A percentile compares a stretch with the other conserved stretches of the same genome.
Conservation (phyloP, 345 rosid species). For the Aethionema arabicum region DNA sequence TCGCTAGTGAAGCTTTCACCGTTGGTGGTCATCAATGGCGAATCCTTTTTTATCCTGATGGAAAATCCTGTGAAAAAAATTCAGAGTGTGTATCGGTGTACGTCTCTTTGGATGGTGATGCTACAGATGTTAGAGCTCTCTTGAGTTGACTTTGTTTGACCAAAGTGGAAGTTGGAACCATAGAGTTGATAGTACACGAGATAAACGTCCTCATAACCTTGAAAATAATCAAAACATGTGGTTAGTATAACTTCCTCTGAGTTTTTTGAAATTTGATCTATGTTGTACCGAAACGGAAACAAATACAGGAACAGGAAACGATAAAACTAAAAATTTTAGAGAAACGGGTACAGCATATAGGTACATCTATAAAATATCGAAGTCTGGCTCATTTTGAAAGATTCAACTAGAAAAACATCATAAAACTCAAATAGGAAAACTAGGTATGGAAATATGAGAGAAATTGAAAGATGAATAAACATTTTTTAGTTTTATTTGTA, state of each 20-base stretch:
- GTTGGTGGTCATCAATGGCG: conserved; percentile 90
- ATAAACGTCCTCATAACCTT: conserved; percentile 77
- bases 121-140: conserved; percentile 83
- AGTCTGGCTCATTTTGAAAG: too few relatives aligned
- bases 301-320: too few relatives aligned
- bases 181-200: conserved; percentile 83
- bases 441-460: too few relatives aligned
- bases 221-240: conserved; percentile 95
- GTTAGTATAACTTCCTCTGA: conserved; percentile 38
- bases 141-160: conserved; percentile 76
- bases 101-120: conserved; percentile 93
- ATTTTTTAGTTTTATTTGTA: too few relatives aligned
- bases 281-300: too few relatives aligned
- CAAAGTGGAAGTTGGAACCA: conserved; percentile 86
- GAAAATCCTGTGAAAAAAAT: conserved; percentile 79
- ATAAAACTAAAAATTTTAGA: too few relatives aligned
- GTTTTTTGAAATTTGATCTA: too few relatives aligned
- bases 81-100: conserved; percentile 79
- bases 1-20: conserved; percentile 85
- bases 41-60: conserved; percentile 87
- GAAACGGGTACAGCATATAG: too few relatives aligned
- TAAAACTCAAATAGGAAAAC: too few relatives aligned
- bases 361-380: too few relatives aligned
- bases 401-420: too few relatives aligned
- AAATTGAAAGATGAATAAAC: too few relatives aligned